These are phyloP conservation scores for Carallia brachiata DNA, from an alignment of 345 rosid species.

Conservation along the genomic window DNA sequence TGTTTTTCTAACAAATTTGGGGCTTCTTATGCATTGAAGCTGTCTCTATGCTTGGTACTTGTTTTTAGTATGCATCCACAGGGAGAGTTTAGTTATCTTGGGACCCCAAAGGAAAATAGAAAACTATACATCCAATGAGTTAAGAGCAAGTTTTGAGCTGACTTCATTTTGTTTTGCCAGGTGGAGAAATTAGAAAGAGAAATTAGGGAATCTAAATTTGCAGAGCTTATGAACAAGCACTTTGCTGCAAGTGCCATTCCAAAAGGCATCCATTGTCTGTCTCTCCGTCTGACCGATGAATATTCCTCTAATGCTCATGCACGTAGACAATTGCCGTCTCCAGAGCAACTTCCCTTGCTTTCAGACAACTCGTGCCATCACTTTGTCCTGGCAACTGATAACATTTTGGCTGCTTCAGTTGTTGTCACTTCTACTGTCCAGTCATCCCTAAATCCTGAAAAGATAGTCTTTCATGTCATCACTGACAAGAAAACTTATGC, in stretches of 20 bases:
- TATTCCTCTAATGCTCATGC: constrained; percentile 99
- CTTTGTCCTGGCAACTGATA: constrained; percentile 84
- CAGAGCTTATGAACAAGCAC: constrained; percentile 98
- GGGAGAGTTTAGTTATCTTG: no score
- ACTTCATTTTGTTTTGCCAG: constrained; percentile 38
- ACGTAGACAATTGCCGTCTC: constrained; percentile 94
- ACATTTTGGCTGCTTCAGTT: constrained; percentile 97
- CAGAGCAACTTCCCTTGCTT: constrained; percentile 91
- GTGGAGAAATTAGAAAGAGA: constrained; percentile 91
- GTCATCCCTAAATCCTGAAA: constrained; percentile 84
- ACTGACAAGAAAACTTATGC: constrained; percentile 99
- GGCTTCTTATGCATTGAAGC: no score
- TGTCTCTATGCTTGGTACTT: no score
- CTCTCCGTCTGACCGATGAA: constrained; percentile 94
- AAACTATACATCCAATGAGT: no score
- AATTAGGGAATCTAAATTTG: constrained; percentile 86
- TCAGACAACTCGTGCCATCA: constrained; percentile 90
- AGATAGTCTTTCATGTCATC: constrained; percentile 91
- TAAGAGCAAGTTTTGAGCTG: not conserved
- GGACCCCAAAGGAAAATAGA: no score
- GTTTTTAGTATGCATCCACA: no score
- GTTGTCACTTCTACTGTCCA: constrained; percentile 87
- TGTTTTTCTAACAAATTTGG: no score
- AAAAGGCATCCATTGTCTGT: constrained; percentile 94
- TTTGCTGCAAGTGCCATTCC: constrained; percentile 99